Evolutionary conservation across 305 asterid species (phyloP).

Genomic region (Fraxinus baroniana): DNA sequence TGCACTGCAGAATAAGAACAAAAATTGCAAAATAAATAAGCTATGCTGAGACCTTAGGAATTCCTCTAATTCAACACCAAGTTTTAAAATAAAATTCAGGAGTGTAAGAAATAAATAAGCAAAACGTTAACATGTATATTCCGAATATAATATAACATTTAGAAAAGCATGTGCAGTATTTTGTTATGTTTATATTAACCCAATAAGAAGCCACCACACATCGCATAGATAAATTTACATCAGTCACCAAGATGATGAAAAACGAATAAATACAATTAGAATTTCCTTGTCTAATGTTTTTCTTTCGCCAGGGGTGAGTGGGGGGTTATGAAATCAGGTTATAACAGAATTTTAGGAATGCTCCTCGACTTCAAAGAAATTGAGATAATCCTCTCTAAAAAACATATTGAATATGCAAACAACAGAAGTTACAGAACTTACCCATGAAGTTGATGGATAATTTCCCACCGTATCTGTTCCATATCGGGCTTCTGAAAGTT

Average conservation of each 20-base stretch:
- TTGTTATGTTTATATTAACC: not conserved
- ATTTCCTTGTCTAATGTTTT: not conserved
- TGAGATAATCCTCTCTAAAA: slow-evolving; percentile 1
- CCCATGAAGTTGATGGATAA: slow-evolving; percentile 67
- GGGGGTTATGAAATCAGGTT: not conserved
- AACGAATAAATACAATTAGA: not conserved
- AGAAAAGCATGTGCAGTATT: not conserved
- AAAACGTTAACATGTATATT: not conserved
- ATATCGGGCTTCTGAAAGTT: slow-evolving; percentile 60
- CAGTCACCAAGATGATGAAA: not conserved
- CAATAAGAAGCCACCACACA: slow-evolving; percentile 4
- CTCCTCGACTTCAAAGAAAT: not conserved
- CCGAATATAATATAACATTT: not conserved
- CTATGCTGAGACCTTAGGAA: not conserved
- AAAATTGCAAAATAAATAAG: not conserved
- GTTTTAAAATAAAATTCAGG: not conserved
- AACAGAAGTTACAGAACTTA: slow-evolving; percentile 29
- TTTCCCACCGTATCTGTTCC: slow-evolving; percentile 53
- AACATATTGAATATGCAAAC: slow-evolving; percentile 2
- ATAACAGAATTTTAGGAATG: not conserved
- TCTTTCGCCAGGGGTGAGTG: not conserved
- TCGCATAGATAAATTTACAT: slow-evolving; percentile 8
- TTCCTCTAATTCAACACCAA: not conserved
- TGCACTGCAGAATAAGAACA: not conserved
- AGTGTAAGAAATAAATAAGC: not conserved